phyloP scores from a whole-genome alignment of 768 basidiomycete species.

The Epithele typhae region DNA sequence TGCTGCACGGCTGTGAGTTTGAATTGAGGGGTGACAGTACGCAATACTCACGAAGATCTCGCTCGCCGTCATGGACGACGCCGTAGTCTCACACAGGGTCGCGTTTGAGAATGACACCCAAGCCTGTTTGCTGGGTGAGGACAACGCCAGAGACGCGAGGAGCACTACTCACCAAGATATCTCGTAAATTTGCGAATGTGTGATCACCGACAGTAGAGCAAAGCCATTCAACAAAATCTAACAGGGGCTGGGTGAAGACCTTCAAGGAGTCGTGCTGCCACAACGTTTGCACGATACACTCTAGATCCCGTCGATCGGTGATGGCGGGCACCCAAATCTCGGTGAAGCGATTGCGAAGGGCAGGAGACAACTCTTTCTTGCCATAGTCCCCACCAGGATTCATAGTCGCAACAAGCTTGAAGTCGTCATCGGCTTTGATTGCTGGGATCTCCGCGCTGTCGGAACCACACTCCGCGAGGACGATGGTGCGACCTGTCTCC shows the following conservation, averaged over 20 bases:
- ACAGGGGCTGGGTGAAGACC: conserved; percentile 52
- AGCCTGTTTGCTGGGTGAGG: conserved; percentile 44
- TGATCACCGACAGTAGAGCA: conserved; percentile 53
- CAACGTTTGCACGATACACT: conserved; percentile 66
- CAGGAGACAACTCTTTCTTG: conserved; percentile 97
- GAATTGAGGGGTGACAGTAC: neutral
- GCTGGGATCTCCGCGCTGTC: conserved; percentile 61
- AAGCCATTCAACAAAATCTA: conserved; percentile 85
- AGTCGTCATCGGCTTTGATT: conserved; percentile 59
- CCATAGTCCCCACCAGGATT: conserved; percentile 99
- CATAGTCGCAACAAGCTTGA: conserved; percentile 97
- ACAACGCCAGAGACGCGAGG: neutral
- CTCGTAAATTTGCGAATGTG: conserved; percentile 73
- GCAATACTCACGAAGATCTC: conserved; percentile 64
- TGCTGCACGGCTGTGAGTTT: conserved; percentile 46
- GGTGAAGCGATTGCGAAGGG: conserved; percentile 94
- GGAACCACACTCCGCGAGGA: conserved; percentile 91
- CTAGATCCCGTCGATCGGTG: conserved; percentile 65
- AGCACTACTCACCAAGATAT: conserved; percentile 61
- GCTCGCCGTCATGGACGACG: conserved; percentile 31
- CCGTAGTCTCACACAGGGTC: conserved; percentile 20
- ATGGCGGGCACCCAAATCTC: conserved; percentile 98
- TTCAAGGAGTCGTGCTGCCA: conserved; percentile 59
- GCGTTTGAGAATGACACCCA: conserved; percentile 90
- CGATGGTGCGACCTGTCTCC: conserved; percentile 84